Percentiles rank a stretch among this genome's conserved stretches.
Evolutionary conservation across 2,329 filamentous ascomycete species (phyloP).

Genomic region (Calonectria henricotiae): DNA sequence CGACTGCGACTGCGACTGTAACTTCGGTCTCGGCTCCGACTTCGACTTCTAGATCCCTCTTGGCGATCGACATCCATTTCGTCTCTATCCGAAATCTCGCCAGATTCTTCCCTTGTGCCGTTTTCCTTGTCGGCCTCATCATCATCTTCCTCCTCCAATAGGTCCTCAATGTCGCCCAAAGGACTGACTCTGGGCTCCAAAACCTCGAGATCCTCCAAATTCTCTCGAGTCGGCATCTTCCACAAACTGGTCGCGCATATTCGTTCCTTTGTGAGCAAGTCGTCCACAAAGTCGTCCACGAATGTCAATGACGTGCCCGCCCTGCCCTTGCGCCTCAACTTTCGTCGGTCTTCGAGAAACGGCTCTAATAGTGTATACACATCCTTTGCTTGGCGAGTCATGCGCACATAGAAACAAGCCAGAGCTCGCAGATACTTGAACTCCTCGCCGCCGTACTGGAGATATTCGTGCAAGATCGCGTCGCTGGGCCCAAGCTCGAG

Average conservation of each 20-base stretch:
- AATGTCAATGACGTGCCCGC: constrained; percentile 83
- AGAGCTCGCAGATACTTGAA: constrained; percentile 93
- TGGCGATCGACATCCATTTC: constrained; percentile 62
- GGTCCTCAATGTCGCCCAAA: constrained; percentile 83
- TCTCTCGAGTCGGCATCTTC: constrained; percentile 88
- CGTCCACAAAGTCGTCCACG: constrained; percentile 95
- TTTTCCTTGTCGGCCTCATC: constrained; percentile 65
- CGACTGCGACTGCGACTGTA: constrained; percentile 44
- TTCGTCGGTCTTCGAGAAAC: constrained; percentile 85
- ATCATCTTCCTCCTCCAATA: constrained; percentile 76
- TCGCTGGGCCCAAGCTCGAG: constrained; percentile 88
- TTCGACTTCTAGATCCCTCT: constrained; percentile 46
- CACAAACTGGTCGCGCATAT: constrained; percentile 93
- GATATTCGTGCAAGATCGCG: constrained; percentile 85
- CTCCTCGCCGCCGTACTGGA: constrained; percentile 81
- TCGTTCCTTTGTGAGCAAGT: constrained; percentile 88
- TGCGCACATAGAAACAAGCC: constrained; percentile 92
- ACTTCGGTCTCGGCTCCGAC: constrained; percentile 45
- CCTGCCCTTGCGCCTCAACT: constrained; percentile 84
- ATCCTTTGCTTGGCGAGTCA: constrained; percentile 87
- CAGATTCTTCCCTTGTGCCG: constrained; percentile 60
- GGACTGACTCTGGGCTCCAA: constrained; percentile 90
- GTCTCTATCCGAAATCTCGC: constrained; percentile 57
- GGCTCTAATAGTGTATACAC: constrained; percentile 88
- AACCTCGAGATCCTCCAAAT: constrained; percentile 90